A percentile compares a stretch with the other conserved stretches of the same genome.
These are phyloP conservation scores for Zanthoxylum bungeanum DNA, from an alignment of 345 rosid genomes.

Conservation along the genomic window DNA sequence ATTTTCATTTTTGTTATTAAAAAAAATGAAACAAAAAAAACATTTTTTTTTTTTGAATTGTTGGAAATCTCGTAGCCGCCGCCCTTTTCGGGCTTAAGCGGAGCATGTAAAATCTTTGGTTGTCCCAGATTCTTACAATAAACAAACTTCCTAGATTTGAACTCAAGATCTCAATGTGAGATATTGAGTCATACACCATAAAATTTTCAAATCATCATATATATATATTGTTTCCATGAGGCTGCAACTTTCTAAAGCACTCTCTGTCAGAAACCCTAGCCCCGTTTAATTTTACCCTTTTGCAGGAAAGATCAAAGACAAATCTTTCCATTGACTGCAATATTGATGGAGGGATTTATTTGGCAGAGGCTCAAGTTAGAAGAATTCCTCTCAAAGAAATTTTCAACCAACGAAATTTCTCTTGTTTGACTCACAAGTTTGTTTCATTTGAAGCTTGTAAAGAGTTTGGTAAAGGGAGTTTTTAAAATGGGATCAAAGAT, in stretches of 20 bases:
- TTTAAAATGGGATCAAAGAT: too few species aligned
- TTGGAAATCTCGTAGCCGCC: too few species aligned
- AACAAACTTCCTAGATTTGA: too few species aligned
- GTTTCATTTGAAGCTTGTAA: constrained; percentile 8
- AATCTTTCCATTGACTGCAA: constrained; percentile 23
- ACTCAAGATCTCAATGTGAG: too few species aligned
- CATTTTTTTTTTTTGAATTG: too few species aligned
- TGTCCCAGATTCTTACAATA: too few species aligned
- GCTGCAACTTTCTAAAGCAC: background rate
- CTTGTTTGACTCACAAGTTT: constrained; percentile 5
- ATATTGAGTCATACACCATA: too few species aligned
- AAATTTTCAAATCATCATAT: too few species aligned
- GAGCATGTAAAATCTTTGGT: too few species aligned
- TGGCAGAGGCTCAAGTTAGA: constrained; percentile 14
- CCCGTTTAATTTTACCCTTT: constrained; percentile 19
- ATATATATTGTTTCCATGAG: background rate
- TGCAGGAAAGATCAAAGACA: constrained; percentile 25
- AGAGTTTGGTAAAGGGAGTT: background rate
- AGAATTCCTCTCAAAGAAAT: constrained; percentile 7
- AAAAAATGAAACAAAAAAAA: too few species aligned
- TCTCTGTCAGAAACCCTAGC: constrained; percentile 22
- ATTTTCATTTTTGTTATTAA: too few species aligned
- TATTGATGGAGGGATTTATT: constrained; percentile 18
- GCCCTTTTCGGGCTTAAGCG: too few species aligned
- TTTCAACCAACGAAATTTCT: constrained; percentile 12